Percentiles rank a stretch among this genome's conserved stretches.
phyloP scores from a whole-genome alignment of 257 asterid genomes.

The Solanum paucissectum region DNA sequence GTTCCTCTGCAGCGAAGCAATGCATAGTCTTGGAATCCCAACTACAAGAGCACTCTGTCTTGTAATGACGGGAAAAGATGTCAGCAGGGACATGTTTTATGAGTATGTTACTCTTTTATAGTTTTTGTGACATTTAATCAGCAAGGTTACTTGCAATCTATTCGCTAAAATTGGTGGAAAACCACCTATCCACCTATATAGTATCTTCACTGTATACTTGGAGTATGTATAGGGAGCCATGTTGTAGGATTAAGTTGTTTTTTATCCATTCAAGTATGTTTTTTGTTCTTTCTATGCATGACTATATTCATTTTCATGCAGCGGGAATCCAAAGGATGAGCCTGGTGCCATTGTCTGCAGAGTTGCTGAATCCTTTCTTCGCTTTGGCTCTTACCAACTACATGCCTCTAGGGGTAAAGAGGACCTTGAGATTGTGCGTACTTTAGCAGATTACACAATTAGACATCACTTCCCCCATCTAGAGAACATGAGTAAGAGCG shows the following conservation, averaged over 20 bases:
- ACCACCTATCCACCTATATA: neutral
- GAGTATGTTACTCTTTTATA: slow-evolving; percentile 47
- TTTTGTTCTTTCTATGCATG: neutral
- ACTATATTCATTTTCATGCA: slow-evolving; percentile 22
- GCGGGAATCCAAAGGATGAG: slow-evolving; percentile 96
- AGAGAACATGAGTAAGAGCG: slow-evolving; percentile 70
- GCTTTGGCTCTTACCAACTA: slow-evolving; percentile 93
- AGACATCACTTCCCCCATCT: slow-evolving; percentile 81
- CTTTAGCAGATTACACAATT: slow-evolving; percentile 78
- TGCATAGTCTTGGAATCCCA: slow-evolving; percentile 91
- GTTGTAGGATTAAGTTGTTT: neutral
- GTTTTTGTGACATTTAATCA: neutral
- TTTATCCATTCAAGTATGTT: neutral
- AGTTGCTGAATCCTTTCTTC: slow-evolving; percentile 84
- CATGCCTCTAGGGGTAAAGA: slow-evolving; percentile 84
- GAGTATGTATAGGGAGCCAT: neutral
- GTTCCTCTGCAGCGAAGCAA: slow-evolving; percentile 97
- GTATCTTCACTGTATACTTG: neutral
- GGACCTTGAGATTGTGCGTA: slow-evolving; percentile 63
- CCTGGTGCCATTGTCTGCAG: slow-evolving; percentile 97
- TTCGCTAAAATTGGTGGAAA: neutral
- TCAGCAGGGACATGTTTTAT: slow-evolving; percentile 90
- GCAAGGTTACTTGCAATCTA: neutral
- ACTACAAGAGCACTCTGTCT: slow-evolving; percentile 97
- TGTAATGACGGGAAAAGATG: slow-evolving; percentile 79